Percentiles rank a stretch among this genome's conserved stretches.
phyloP scores from a whole-genome alignment of 805 yeast genomes.

The Candida morakotiae region DNA sequence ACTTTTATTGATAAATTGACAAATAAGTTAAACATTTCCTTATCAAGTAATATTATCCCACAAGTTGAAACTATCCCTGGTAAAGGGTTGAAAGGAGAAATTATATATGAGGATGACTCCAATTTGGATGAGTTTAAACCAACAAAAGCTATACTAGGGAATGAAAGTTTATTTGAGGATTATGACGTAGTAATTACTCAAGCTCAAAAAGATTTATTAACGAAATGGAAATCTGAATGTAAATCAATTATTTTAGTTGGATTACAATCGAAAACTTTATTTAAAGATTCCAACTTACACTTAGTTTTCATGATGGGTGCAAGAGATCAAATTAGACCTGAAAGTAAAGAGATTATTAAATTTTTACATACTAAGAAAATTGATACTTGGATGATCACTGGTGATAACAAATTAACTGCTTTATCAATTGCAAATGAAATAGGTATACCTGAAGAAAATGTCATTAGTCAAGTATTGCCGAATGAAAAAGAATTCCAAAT shows the following conservation, averaged over 20 bases:
- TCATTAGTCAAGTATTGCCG: conserved; percentile 70
- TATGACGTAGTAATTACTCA: conserved; percentile 35
- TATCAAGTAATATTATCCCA: conserved; percentile 36
- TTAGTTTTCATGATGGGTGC: conserved; percentile 51
- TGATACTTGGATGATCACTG: conserved; percentile 72
- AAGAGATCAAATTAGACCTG: conserved; percentile 58
- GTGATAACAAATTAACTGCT: conserved; percentile 69
- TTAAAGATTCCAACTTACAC: conserved; percentile 26
- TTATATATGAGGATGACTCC: conserved; percentile 13
- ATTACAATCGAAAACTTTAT: conserved; percentile 24
- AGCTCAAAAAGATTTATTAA: conserved; percentile 25
- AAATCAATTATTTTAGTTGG: conserved; percentile 63
- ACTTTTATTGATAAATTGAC: conserved; percentile 29
- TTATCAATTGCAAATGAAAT: conserved; percentile 59
- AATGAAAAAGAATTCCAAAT: conserved; percentile 65
- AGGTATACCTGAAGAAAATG: conserved; percentile 45
- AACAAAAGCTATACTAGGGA: conserved; percentile 48
- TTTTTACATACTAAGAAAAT: conserved; percentile 37
- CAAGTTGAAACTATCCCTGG: conserved; percentile 55
- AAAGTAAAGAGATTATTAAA: conserved; percentile 48
- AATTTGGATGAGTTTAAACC: conserved; percentile 33
- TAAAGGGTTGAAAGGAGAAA: conserved; percentile 50
- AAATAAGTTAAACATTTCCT: conserved; percentile 12
- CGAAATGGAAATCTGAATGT: conserved; percentile 57
- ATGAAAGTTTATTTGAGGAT: conserved; percentile 54